Evolutionary conservation across 1,284 basidiomycete species (phyloP).

Genomic region (Leccinum fallax): DNA sequence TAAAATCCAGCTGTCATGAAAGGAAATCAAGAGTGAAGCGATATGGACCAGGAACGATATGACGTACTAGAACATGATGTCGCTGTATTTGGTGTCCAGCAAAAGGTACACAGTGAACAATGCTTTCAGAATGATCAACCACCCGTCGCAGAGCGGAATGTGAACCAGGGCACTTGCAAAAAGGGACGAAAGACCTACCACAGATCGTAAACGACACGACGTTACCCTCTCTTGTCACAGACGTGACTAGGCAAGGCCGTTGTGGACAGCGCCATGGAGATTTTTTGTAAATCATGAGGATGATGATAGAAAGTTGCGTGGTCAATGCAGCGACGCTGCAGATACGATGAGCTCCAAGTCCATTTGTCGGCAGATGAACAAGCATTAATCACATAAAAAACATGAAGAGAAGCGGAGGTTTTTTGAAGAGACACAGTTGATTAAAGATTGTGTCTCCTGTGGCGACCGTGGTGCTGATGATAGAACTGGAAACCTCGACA

Average conservation of each 20-base stretch:
- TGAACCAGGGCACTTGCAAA: background rate
- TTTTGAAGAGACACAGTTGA: conserved; percentile 12
- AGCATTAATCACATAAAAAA: conserved; percentile 9
- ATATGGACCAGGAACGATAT: background rate
- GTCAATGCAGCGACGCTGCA: conserved; percentile 4
- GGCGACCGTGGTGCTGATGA: conserved; percentile 1
- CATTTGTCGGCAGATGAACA: background rate
- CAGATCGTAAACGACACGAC: conserved; percentile 4
- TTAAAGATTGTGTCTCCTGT: conserved; percentile 5
- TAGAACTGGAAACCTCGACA: conserved; percentile 7
- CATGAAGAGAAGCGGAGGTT: conserved; percentile 2
- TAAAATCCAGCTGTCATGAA: conserved; percentile 9
- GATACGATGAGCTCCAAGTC: background rate
- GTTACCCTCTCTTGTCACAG: conserved; percentile 8
- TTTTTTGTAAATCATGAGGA: conserved; percentile 10
- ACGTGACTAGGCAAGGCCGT: background rate
- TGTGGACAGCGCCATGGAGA: background rate
- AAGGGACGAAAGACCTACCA: conserved; percentile 3
- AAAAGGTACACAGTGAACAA: conserved; percentile 10
- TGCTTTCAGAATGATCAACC: conserved; percentile 4
- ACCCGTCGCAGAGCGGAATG: background rate
- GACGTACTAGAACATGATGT: conserved; percentile 18
- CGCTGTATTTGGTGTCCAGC: conserved; percentile 8
- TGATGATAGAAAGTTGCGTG: conserved; percentile 7
- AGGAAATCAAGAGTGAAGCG: background rate